Evolutionary conservation across 495 filamentous ascomycete species (phyloP).

Genomic region (Talaromyces wortmannii): DNA sequence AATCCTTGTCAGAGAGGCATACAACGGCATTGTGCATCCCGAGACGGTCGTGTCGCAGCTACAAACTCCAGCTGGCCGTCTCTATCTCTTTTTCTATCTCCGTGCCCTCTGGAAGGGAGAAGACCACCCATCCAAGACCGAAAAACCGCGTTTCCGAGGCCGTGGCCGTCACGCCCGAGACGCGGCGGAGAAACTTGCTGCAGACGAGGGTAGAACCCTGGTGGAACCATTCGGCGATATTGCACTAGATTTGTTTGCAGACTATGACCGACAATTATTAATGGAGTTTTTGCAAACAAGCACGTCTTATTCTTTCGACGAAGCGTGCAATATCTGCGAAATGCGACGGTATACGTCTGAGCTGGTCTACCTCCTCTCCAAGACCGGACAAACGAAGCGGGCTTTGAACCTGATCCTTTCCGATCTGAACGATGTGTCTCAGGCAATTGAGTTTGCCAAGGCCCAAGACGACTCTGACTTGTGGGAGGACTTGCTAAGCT

Average conservation of each 20-base stretch:
- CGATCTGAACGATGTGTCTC: constrained; percentile 75
- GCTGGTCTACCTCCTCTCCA: constrained; percentile 87
- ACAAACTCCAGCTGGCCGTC: constrained; percentile 33
- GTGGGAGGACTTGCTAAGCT: constrained; percentile 91
- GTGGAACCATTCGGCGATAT: constrained; percentile 82
- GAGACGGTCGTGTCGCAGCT: constrained; percentile 73
- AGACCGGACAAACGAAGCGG: constrained; percentile 86
- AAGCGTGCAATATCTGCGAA: constrained; percentile 74
- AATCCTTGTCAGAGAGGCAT: constrained; percentile 84
- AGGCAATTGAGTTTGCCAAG: constrained; percentile 91
- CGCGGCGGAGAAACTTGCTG: constrained; percentile 38
- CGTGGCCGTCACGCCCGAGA: constrained; percentile 29
- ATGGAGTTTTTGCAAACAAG: constrained; percentile 84
- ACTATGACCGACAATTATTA: constrained; percentile 70
- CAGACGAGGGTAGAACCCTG: constrained; percentile 62
- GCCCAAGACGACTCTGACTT: constrained; percentile 83
- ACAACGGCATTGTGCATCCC: constrained; percentile 77
- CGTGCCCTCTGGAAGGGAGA: constrained; percentile 77
- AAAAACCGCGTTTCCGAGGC: constrained; percentile 27
- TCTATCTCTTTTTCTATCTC: constrained; percentile 92
- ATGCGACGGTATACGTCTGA: constrained; percentile 71
- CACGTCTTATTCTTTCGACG: constrained; percentile 73
- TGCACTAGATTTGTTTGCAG: constrained; percentile 76
- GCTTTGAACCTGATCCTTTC: constrained; percentile 89
- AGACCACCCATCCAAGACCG: constrained; percentile 32